phyloP scores from a whole-genome alignment of 345 rosid genomes.

The Microcos paniculata region DNA sequence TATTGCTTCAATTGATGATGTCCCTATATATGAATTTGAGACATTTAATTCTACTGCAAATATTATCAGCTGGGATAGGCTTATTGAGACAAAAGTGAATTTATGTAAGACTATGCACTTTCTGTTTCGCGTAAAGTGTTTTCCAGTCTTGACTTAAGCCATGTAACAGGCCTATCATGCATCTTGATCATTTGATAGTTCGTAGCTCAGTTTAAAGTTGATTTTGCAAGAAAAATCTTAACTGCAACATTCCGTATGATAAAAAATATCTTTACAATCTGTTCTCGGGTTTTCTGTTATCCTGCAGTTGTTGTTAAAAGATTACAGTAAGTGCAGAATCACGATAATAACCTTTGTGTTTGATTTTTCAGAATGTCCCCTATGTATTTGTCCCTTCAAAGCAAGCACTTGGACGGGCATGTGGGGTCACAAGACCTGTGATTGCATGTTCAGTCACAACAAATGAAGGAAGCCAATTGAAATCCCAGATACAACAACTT shows the following conservation, averaged over 20 bases:
- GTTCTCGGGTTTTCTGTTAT: neutral
- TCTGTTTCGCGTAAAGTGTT: neutral
- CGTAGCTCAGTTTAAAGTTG: neutral
- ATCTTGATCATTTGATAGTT: neutral
- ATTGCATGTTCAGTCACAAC: conserved; percentile 87
- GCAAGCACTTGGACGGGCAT: conserved; percentile 95
- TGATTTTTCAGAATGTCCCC: conserved; percentile 78
- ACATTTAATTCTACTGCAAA: neutral
- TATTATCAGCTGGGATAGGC: neutral
- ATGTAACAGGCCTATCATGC: neutral
- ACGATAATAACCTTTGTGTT: neutral
- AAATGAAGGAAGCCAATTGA: conserved; percentile 86
- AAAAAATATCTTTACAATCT: neutral
- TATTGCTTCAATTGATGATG: neutral
- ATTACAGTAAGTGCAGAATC: neutral
- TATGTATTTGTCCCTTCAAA: conserved; percentile 98
- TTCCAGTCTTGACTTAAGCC: neutral
- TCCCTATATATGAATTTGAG: neutral
- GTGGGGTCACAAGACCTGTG: conserved; percentile 95
- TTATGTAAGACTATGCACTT: neutral
- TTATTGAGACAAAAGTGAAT: neutral
- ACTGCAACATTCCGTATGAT: neutral
- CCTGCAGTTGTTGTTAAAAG: neutral
- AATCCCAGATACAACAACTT: conserved; percentile 78
- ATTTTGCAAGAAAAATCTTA: neutral